These are phyloP conservation scores for Colletotrichum lini DNA, from an alignment of 2,329 filamentous ascomycete species.

Conservation along the genomic window DNA sequence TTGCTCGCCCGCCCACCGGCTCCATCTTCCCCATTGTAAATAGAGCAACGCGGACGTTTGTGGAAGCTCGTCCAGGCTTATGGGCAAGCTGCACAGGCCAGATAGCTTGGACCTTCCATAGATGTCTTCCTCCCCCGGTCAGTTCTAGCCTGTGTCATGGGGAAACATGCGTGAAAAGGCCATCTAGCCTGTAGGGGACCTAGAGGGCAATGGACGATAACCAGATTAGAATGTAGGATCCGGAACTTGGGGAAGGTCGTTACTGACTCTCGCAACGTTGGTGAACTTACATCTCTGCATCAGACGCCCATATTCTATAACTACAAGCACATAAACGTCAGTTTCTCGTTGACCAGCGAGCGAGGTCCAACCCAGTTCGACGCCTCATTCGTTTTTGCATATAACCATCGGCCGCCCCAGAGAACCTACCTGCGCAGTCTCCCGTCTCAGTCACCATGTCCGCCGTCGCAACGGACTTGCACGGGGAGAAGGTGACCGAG, in stretches of 20 bases:
- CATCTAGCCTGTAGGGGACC: constrained; percentile 29
- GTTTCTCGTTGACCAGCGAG: no score
- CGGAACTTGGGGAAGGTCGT: not conserved
- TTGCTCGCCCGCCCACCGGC: constrained; percentile 6
- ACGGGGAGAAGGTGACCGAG: constrained; percentile 13
- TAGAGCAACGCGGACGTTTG: not conserved
- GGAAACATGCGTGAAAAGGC: constrained; percentile 23
- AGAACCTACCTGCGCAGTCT: not conserved
- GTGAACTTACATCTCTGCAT: not conserved
- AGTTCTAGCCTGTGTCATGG: constrained; percentile 17
- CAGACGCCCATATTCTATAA: constrained; percentile 1
- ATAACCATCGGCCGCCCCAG: no score
- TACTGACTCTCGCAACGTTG: not conserved
- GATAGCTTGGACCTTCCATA: constrained; percentile 41
- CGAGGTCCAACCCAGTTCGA: not conserved
- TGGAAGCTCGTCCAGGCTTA: not conserved
- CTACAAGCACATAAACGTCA: no score
- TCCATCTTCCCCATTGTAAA: not conserved
- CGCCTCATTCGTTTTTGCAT: not conserved
- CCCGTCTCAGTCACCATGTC: constrained; percentile 15
- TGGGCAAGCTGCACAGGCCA: not conserved
- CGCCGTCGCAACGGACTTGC: not conserved
- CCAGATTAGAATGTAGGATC: not conserved
- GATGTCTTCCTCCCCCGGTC: not conserved
- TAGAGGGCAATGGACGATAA: not conserved